Conservation (phyloP, 2,329 filamentous ascomycete genomes). For the Aspergillus niger region DNA sequence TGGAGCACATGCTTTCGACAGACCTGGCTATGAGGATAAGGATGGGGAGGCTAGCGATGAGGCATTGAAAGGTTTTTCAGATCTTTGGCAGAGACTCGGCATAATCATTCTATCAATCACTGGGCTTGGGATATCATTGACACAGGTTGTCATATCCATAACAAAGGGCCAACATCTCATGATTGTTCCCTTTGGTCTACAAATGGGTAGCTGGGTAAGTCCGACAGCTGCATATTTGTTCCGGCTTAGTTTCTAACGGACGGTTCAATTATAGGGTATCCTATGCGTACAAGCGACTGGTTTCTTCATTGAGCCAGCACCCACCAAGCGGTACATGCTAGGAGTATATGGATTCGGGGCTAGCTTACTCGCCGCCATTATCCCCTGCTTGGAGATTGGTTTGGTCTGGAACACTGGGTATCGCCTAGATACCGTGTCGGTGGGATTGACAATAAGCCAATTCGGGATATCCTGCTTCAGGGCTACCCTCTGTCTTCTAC, state of each 20-base stretch:
- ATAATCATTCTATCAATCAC: slow-evolving; percentile 57
- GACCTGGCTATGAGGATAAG: slow-evolving; percentile 63
- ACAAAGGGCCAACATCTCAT: slow-evolving; percentile 29
- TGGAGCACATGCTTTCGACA: slow-evolving; percentile 17
- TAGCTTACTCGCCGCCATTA: slow-evolving; percentile 29
- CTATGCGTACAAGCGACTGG: slow-evolving; percentile 36
- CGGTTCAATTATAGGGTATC: slow-evolving; percentile 25
- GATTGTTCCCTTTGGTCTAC: slow-evolving; percentile 62
- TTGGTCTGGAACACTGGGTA: slow-evolving; percentile 35
- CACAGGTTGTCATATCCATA: slow-evolving; percentile 57
- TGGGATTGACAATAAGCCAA: slow-evolving; percentile 54
- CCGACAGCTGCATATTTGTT: background rate
- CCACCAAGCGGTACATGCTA: slow-evolving; percentile 34
- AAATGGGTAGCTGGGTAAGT: slow-evolving; percentile 65
- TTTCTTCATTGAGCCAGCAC: slow-evolving; percentile 38
- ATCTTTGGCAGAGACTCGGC: slow-evolving; percentile 57
- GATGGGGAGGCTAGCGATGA: slow-evolving; percentile 70
- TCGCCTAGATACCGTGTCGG: slow-evolving; percentile 25
- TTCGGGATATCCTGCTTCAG: slow-evolving; percentile 41
- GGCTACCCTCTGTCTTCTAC: slow-evolving; percentile 47
- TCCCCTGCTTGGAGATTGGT: slow-evolving; percentile 28
- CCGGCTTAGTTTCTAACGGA: background rate
- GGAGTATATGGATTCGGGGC: slow-evolving; percentile 34
- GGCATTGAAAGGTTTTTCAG: slow-evolving; percentile 64
- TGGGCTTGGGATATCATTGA: slow-evolving; percentile 60